Percentiles rank a stretch among this genome's conserved stretches.
These are phyloP conservation scores for Groenewaldozyma sp. DNA, from an alignment of 1,139 yeast species.

Conservation along the genomic window DNA sequence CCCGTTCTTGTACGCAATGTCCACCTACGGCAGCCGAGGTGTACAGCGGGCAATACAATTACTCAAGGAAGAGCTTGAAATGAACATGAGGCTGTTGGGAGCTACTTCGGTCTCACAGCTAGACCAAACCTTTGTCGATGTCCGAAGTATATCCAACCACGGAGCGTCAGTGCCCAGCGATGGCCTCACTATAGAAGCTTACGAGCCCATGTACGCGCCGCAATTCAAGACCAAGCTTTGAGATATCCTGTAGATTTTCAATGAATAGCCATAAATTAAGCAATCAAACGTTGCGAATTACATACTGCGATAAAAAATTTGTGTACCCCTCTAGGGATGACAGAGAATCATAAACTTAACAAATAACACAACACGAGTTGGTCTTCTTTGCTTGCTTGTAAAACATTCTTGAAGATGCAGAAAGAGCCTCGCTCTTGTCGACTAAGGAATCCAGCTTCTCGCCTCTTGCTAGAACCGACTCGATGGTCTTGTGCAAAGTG, in stretches of 20 bases:
- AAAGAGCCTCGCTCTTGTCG: constrained; percentile 88
- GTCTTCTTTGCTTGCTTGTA: constrained; percentile 97
- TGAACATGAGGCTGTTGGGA: constrained; percentile 86
- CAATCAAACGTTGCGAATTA: too few relatives aligned
- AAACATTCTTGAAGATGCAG: constrained; percentile 83
- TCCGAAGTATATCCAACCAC: constrained; percentile 32
- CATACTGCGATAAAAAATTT: too few relatives aligned
- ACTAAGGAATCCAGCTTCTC: constrained; percentile 91
- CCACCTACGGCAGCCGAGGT: constrained; percentile 70
- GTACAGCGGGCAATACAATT: constrained; percentile 69
- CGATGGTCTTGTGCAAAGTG: constrained; percentile 91
- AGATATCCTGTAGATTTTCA: background rate
- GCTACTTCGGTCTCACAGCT: constrained; percentile 58
- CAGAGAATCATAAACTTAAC: constrained; percentile 35
- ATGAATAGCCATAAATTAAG: background rate
- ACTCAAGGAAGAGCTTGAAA: constrained; percentile 68
- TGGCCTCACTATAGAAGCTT: constrained; percentile 35
- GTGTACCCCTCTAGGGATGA: too few relatives aligned
- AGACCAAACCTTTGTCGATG: constrained; percentile 45
- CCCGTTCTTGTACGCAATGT: constrained; percentile 68
- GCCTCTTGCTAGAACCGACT: constrained; percentile 88
- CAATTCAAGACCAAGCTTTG: constrained; percentile 24
- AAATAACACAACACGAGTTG: constrained; percentile 84
- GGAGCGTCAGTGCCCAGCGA: constrained; percentile 41
- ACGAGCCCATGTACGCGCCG: constrained; percentile 31